Conservation (phyloP, 2,329 filamentous ascomycete genomes). For the Aureobasidium sp. region DNA sequence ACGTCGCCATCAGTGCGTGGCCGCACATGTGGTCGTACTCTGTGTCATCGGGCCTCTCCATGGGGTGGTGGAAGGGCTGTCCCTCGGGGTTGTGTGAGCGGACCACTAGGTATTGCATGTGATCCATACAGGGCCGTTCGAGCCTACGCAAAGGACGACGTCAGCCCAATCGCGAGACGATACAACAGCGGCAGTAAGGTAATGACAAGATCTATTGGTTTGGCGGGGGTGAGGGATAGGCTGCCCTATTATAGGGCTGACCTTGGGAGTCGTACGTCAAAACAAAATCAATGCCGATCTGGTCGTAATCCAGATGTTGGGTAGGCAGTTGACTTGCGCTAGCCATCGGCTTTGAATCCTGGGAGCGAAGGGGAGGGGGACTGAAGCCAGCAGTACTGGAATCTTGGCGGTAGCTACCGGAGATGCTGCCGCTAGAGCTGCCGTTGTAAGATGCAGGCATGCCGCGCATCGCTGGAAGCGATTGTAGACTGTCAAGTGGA, state of each 20-base stretch:
- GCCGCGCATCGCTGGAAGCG: slow-evolving; percentile 7
- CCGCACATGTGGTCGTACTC: slow-evolving; percentile 60
- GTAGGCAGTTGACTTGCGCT: slow-evolving; percentile 23
- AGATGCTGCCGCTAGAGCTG: slow-evolving; percentile 50
- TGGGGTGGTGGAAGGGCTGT: slow-evolving; percentile 29
- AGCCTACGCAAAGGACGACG: slow-evolving; percentile 48
- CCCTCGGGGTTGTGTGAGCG: slow-evolving; percentile 42
- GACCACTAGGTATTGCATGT: slow-evolving; percentile 71
- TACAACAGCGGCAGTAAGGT: background rate
- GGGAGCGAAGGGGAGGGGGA: slow-evolving; percentile 32
- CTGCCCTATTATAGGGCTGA: slow-evolving; percentile 24
- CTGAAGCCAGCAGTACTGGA: slow-evolving; percentile 42
- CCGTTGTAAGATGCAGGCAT: slow-evolving; percentile 30
- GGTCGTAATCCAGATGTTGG: slow-evolving; percentile 61
- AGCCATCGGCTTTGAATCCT: slow-evolving; percentile 16
- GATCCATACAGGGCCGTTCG: slow-evolving; percentile 88
- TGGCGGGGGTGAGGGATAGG: slow-evolving; percentile 58
- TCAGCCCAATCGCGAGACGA: slow-evolving; percentile 16
- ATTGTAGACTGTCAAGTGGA: slow-evolving; percentile 38
- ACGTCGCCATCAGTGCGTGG: slow-evolving; percentile 89
- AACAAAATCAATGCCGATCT: slow-evolving; percentile 83
- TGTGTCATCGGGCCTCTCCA: slow-evolving; percentile 41
- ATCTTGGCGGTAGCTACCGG: slow-evolving; percentile 52
- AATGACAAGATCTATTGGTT: slow-evolving; percentile 35
- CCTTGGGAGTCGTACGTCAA: slow-evolving; percentile 64